Base-by-base conservation (phyloP, 805 yeast genomes). In the Candida loeiensis region DNA sequence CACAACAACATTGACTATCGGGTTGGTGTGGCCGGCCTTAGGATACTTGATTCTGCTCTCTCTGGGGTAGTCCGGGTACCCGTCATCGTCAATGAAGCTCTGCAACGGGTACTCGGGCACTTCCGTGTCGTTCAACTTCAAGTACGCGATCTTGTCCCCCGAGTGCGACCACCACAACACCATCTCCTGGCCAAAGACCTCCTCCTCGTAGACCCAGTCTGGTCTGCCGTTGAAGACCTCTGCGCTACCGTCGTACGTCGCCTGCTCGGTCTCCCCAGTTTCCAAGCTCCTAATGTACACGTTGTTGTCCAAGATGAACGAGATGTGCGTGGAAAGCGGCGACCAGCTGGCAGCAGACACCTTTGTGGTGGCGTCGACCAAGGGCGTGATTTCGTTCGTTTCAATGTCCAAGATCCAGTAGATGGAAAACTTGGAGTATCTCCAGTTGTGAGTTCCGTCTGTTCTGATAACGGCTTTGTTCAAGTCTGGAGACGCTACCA, bases 201-300 rank as follows among this genome's bases (percentile, higher is more conserved):
- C 95, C 53, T 85, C 95, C 56, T 85, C 95, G 56, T 85, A 85
- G 1, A 85, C 81, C 93, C 95, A 85, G 53, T 85, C 93, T 0
- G 90, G 80, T 46, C 71, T 80, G 4, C 87, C 95, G 49, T 85
- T 80, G 45, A 73, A 69, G 3, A 83, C 63, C 13, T 70, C 60
- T 0, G 46, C 53, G 9, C 72, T 62, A 0, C 89, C 90, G 54
- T 77, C 83, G 4, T 46, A 44, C 1, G 83, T 75, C 7, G 78
- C 55, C 41, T 61, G 68, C 0, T 45, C 53, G 3, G 56, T 43
- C 8, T 17, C 30, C 14, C 21, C 15, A 2, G 40, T 15, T 0
- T 24, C 31, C 6, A 76, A 48, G 36, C 72, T 58, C 50, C 74
- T 70, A 11, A 81, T 35, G 48, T 64, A 82, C 2, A 85, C 46